A percentile compares a stretch with the other conserved stretches of the same genome.
These are phyloP conservation scores for Pseudozyma thailandica DNA, from an alignment of 1,284 basidiomycete species.

Conservation along the genomic window DNA sequence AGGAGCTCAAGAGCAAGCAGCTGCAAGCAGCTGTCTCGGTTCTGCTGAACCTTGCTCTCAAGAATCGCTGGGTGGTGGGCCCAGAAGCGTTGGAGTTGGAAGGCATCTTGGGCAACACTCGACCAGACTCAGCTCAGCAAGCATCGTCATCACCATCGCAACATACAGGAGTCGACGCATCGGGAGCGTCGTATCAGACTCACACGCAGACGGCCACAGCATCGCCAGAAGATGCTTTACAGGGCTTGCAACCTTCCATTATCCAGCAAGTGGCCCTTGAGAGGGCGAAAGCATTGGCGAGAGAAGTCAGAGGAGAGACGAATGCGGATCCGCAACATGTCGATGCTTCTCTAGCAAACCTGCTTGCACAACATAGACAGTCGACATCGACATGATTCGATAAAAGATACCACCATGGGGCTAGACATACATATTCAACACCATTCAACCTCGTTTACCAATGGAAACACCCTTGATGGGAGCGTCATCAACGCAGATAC, in stretches of 20 bases:
- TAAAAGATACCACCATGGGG: slow-evolving; percentile 1
- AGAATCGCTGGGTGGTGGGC: slow-evolving; percentile 54
- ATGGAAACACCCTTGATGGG: no score
- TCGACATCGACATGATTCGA: slow-evolving; percentile 16
- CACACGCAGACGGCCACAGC: background rate
- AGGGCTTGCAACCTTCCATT: slow-evolving; percentile 22
- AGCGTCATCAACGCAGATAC: background rate
- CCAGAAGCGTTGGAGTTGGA: slow-evolving; percentile 53
- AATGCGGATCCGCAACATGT: slow-evolving; percentile 4
- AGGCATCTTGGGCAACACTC: slow-evolving; percentile 38
- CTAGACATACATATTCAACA: slow-evolving; percentile 1
- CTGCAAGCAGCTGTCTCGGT: slow-evolving; percentile 53
- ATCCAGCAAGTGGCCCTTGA: slow-evolving; percentile 45
- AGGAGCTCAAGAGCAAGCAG: slow-evolving; percentile 40
- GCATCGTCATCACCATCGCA: slow-evolving; percentile 2
- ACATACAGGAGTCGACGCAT: background rate
- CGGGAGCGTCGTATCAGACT: background rate
- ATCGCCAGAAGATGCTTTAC: background rate
- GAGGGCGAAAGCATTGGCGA: slow-evolving; percentile 38
- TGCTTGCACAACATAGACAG: slow-evolving; percentile 29
- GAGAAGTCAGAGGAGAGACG: slow-evolving; percentile 25
- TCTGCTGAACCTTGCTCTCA: slow-evolving; percentile 53
- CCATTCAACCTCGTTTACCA: background rate
- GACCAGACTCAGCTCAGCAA: background rate
- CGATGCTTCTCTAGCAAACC: slow-evolving; percentile 30